phyloP scores from a whole-genome alignment of 2,329 filamentous ascomycete species.

The Lasiodiplodia sp. region DNA sequence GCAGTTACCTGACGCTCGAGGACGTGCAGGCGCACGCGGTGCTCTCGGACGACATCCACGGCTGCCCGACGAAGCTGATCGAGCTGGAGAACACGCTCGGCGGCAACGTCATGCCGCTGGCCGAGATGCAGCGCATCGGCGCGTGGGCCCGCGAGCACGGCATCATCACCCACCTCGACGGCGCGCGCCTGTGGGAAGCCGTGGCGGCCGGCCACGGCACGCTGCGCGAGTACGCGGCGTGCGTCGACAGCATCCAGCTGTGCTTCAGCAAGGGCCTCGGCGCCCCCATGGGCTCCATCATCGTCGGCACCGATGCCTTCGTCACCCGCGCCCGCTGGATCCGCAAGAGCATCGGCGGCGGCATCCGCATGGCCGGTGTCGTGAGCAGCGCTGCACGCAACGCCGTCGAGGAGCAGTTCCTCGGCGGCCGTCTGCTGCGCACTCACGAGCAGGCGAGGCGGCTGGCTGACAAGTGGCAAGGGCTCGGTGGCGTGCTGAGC shows the following conservation, averaged over 20 bases:
- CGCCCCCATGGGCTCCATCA: slow-evolving; percentile 78
- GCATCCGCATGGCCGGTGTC: slow-evolving; percentile 77
- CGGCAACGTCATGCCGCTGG: slow-evolving; percentile 79
- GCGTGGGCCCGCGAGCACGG: slow-evolving; percentile 68
- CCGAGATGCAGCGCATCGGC: slow-evolving; percentile 73
- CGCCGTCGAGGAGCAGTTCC: slow-evolving; percentile 80
- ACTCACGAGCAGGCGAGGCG: slow-evolving; percentile 69
- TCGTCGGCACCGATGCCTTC: slow-evolving; percentile 66
- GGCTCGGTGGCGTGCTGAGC: slow-evolving; percentile 71
- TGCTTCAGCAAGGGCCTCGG: slow-evolving; percentile 86
- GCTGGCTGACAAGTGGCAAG: slow-evolving; percentile 71
- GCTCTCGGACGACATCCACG: slow-evolving; percentile 74
- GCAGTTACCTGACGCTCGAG: slow-evolving; percentile 75
- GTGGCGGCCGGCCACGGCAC: slow-evolving; percentile 73
- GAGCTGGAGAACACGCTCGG: slow-evolving; percentile 85
- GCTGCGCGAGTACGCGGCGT: slow-evolving; percentile 69
- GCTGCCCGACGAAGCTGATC: slow-evolving; percentile 81
- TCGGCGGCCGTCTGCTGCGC: slow-evolving; percentile 67
- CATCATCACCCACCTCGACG: slow-evolving; percentile 79
- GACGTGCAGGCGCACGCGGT: slow-evolving; percentile 74
- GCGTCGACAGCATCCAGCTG: slow-evolving; percentile 77
- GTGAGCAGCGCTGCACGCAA: slow-evolving; percentile 77
- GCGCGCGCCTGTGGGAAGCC: slow-evolving; percentile 83
- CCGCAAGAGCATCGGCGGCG: slow-evolving; percentile 81
- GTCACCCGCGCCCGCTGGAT: slow-evolving; percentile 76